Base-by-base conservation (phyloP, 306 rosid species). In the Astragalus glycyphyllos region DNA sequence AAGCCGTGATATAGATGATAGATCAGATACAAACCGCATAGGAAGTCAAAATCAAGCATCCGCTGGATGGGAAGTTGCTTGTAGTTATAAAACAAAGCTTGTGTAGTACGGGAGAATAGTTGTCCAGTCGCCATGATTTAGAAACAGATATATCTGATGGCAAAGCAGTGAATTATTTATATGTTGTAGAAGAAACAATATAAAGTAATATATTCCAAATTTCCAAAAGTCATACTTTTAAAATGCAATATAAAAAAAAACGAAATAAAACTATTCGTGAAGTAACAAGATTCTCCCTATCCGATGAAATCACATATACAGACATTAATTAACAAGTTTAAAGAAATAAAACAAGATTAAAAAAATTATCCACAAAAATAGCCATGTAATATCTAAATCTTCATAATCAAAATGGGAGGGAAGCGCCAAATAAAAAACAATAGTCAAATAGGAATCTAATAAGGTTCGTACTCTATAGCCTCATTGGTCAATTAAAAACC, bases 41-140 rank as follows among this genome's bases (percentile, higher is more conserved):
- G 99, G 84, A 91, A 91, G 86, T 95, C 99, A 78, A 95, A 95
- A 86, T 95, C 99, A 56, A 95, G 97, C 99, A 95, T 95, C 82
- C 97, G 84, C 82, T 95, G 99, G 72, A 91, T 86, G 31, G 99
- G 99, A 64, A 95, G 92, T 72, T 95, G 99, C 88, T 95, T 95
- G 88, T 95, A 91, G 84, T 91, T 95, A 84, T 95, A 95, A 83
- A 95, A 95, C 68, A 95, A 71, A 20, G 99, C 97, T 68, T 95
- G 99, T 1, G 99, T 91, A 5, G 89, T 87, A 48, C 88, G 90
- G 38, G 99, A 91, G 78, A 95, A 95, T 41, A 95, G 84, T 84
- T 95, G 99, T 66, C 97, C 97, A 7, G 99, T 91, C 8, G 96
- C 91, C 99, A 95, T 95, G 76, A 55, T 11, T 78, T 54, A 26